Percentiles rank a stretch among this genome's conserved stretches.
These are phyloP conservation scores for Alnus rubra DNA, from an alignment of 306 rosid genomes.

Conservation along the genomic window DNA sequence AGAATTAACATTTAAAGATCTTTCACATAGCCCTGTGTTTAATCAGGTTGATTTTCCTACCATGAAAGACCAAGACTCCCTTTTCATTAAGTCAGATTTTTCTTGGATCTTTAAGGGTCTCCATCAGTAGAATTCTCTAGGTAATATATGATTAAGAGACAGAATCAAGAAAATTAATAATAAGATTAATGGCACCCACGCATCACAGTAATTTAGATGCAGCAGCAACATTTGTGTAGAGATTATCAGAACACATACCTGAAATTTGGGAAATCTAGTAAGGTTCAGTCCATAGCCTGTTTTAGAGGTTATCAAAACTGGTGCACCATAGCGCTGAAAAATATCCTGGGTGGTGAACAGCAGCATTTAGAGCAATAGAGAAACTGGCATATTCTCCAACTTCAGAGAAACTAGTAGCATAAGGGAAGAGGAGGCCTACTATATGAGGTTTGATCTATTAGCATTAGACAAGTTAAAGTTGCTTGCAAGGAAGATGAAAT, in stretches of 20 bases:
- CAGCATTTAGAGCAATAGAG: conserved; percentile 1
- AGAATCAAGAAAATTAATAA: neutral
- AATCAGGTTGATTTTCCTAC: conserved; percentile 2
- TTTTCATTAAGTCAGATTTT: neutral
- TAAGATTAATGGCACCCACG: neutral
- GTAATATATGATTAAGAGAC: neutral
- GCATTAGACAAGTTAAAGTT: neutral
- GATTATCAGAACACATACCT: conserved; percentile 25
- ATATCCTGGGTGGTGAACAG: conserved; percentile 17
- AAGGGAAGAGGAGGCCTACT: neutral
- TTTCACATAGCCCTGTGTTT: neutral
- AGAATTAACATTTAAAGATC: neutral
- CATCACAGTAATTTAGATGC: neutral
- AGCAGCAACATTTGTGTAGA: neutral
- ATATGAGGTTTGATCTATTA: neutral
- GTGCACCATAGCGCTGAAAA: conserved; percentile 19
- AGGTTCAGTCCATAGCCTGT: conserved; percentile 17
- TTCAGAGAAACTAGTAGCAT: neutral
- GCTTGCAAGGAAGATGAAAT: neutral
- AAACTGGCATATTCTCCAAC: neutral
- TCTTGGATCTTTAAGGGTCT: neutral
- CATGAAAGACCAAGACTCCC: neutral
- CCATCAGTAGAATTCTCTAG: neutral
- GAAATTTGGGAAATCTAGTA: conserved; percentile 17
- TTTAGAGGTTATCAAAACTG: conserved; percentile 6